Base-by-base conservation (phyloP, 768 basidiomycete species). In the Termitomyces sp. region DNA sequence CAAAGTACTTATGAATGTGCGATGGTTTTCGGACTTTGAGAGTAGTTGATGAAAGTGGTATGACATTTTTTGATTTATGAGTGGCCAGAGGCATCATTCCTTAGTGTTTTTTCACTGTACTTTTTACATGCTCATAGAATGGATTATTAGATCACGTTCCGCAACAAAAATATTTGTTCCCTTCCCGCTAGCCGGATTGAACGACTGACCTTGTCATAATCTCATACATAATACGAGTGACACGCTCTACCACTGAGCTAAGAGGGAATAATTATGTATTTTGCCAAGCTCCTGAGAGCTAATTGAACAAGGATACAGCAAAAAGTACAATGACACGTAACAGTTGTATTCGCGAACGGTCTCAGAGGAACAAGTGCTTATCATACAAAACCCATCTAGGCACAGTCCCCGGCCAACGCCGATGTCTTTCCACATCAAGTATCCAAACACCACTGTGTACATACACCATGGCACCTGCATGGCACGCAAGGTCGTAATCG, bases 401-500 rank as follows among this genome's bases (percentile, higher is more conserved):
- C 27, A 27, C 27, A 27, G 27, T 27, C 27, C 27, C 27, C 27
- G 27, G 27, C 27, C 27, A 27, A 27, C 27, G 27, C 27, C 1
- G 4, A 27, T 27, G 27, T 27, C 27, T 4, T 24, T 58, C 50
- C 33, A 55, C 54, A 44, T 44, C 49, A 30, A 56, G 36, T 1
- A 16, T 48, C 20, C 52, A 16, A 2, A 37, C 31, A 15, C 55
- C 58, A 37, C 61, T 62, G n/a, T 55, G 55, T 20, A 62, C 49
- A 37, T 33, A n/a, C 4, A 27, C 27, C 27, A 27, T 27, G 27
- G 6, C 33, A 6, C 33, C 48, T 70, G 70, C 67, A 70, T 76
- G 39, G 75, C 75, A 62, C 75, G 74, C 57, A 27, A 58, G 64
- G 66, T 83, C 81, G 61, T 69, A 74, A 61, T 74, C 73, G 1